A percentile compares a stretch with the other conserved stretches of the same genome.
Evolutionary conservation across 305 asterid species (phyloP).

Genomic region (Solanum hybrid): DNA sequence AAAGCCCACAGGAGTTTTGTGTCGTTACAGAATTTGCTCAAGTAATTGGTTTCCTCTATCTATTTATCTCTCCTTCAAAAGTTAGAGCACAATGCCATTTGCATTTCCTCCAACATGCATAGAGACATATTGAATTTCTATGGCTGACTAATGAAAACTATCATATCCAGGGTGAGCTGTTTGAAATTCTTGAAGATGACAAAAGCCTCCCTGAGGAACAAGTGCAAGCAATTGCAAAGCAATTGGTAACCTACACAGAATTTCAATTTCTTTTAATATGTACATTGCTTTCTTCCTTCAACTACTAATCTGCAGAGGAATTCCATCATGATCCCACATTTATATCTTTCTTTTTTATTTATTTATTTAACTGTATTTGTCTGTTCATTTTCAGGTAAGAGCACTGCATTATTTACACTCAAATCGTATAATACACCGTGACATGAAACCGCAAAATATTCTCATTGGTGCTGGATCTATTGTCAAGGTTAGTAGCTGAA

Average conservation of each 20-base stretch:
- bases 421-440: slow-evolving; percentile 96
- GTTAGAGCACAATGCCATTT: not conserved
- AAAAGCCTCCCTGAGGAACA: slow-evolving; percentile 98
- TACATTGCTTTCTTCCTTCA: not conserved
- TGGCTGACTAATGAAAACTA: slow-evolving; percentile 16
- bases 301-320: not conserved
- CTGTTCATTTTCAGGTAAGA: slow-evolving; percentile 49
- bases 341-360: not conserved
- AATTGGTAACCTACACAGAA: slow-evolving; percentile 48
- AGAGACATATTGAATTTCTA: not conserved
- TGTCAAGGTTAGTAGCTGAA: slow-evolving; percentile 53
- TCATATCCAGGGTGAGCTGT: slow-evolving; percentile 80
- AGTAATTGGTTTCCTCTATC: slow-evolving; percentile 25
- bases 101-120: not conserved
- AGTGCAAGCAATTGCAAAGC: slow-evolving; percentile 98
- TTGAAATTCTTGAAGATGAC: slow-evolving; percentile 97
- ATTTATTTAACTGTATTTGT: slow-evolving; percentile 8
- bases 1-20: slow-evolving; percentile 94
- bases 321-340: not conserved
- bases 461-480: slow-evolving; percentile 92
- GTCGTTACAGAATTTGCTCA: slow-evolving; percentile 97
- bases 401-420: slow-evolving; percentile 96
- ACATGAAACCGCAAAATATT: slow-evolving; percentile 98
- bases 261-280: not conserved
- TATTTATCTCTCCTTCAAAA: slow-evolving; percentile 10